These are phyloP conservation scores for Triadica sebifera DNA, from an alignment of 345 rosid genomes.

Conservation along the genomic window DNA sequence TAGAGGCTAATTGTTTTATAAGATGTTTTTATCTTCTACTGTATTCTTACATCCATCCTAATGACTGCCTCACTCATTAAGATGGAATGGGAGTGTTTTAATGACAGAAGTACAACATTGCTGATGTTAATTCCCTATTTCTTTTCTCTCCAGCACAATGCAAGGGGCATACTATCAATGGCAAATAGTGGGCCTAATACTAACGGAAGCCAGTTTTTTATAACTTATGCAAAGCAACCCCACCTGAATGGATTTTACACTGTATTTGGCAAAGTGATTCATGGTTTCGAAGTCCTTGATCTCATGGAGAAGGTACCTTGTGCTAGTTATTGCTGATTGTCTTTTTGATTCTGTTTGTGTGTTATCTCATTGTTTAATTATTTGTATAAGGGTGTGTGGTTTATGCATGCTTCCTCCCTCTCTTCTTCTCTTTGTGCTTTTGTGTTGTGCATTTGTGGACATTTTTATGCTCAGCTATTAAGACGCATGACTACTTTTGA, in stretches of 20 bases:
- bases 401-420: neutral
- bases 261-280: constrained; percentile 89
- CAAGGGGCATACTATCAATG: constrained; percentile 90
- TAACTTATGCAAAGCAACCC: constrained; percentile 84
- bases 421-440: neutral
- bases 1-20: neutral
- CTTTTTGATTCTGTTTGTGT: neutral
- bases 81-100: neutral
- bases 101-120: neutral
- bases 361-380: neutral
- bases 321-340: neutral
- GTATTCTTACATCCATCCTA: neutral
- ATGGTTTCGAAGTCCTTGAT: constrained; percentile 98
- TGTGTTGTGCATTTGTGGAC: neutral
- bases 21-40: neutral
- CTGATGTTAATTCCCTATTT: neutral
- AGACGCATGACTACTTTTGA: too few relatives aligned
- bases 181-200: constrained; percentile 99
- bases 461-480: neutral
- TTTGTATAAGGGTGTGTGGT: neutral
- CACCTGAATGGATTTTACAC: constrained; percentile 97
- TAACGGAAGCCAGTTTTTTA: constrained; percentile 96
- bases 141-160: constrained; percentile 64
- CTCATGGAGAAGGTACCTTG: constrained; percentile 86
- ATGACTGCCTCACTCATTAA: neutral